Percentiles rank a stretch among this genome's conserved stretches.
phyloP scores from a whole-genome alignment of 2,329 filamentous ascomycete species.

The Fusarium beomiforme region DNA sequence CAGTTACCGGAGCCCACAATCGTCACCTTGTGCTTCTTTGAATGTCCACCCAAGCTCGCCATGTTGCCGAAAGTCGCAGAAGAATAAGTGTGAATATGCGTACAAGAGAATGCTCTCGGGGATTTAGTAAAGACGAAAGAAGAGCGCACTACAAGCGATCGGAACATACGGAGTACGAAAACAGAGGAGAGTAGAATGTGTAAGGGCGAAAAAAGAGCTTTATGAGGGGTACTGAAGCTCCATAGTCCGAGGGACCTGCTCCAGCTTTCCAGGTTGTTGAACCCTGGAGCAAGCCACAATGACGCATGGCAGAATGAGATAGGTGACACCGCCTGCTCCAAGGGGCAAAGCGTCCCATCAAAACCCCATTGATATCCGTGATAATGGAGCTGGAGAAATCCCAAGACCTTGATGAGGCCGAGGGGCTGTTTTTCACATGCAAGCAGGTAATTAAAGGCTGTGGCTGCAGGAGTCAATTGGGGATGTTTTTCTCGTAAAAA shows the following conservation, averaged over 20 bases:
- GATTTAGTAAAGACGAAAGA: constrained; percentile 21
- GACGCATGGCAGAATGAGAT: constrained; percentile 43
- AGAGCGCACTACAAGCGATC: constrained; percentile 29
- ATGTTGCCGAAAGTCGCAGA: constrained; percentile 44
- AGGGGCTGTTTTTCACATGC: constrained; percentile 42
- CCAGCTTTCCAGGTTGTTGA: constrained; percentile 44
- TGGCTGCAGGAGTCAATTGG: background rate
- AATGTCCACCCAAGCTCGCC: constrained; percentile 57
- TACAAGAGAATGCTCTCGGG: constrained; percentile 25
- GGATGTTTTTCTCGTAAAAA: background rate
- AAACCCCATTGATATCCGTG: constrained; percentile 39
- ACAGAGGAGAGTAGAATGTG: background rate
- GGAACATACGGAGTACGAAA: constrained; percentile 36
- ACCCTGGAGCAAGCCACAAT: constrained; percentile 44
- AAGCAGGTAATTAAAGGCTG: background rate
- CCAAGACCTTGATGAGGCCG: constrained; percentile 23
- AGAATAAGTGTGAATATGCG: constrained; percentile 19
- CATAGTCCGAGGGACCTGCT: constrained; percentile 10
- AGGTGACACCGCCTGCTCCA: constrained; percentile 40
- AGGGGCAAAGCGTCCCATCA: constrained; percentile 41
- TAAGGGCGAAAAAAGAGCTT: constrained; percentile 21
- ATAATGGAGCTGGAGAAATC: constrained; percentile 20
- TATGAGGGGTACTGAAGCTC: constrained; percentile 40
- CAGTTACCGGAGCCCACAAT: constrained; percentile 97
- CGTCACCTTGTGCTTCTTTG: constrained; percentile 89